Percentiles rank a stretch among this genome's conserved stretches.
phyloP scores from a whole-genome alignment of 2,329 filamentous ascomycete genomes.

The Microdochium trichocladiopsis region DNA sequence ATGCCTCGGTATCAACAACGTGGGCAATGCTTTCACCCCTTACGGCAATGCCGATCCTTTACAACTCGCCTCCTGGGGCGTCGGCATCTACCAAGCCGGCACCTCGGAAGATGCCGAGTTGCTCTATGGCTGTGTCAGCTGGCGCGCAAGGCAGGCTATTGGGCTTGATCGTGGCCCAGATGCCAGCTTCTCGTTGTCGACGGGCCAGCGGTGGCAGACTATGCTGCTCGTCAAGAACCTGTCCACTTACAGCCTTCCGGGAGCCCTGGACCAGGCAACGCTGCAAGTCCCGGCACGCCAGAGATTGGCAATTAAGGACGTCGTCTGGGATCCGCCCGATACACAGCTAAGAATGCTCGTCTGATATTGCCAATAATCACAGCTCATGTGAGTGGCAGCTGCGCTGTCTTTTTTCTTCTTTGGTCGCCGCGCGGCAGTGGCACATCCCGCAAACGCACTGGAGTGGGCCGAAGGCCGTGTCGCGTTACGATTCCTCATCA shows the following conservation, averaged over 20 bases:
- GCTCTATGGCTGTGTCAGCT: conserved; percentile 37
- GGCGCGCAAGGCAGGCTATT: conserved; percentile 24
- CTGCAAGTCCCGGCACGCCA: conserved; percentile 16
- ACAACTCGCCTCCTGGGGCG: conserved; percentile 51
- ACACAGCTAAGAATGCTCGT: conserved; percentile 14
- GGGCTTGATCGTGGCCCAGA: conserved; percentile 11
- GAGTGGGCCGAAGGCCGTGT: no score
- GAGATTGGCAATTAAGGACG: conserved; percentile 21
- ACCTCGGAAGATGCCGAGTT: conserved; percentile 50
- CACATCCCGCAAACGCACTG: no score
- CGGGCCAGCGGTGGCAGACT: conserved; percentile 11
- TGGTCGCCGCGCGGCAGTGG: no score
- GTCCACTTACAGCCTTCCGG: conserved; percentile 11
- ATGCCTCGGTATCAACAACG: conserved; percentile 62
- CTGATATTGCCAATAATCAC: no score
- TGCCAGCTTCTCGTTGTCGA: conserved; percentile 5
- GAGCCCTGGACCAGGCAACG: conserved; percentile 2
- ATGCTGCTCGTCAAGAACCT: conserved; percentile 20
- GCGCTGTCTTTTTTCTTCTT: no score
- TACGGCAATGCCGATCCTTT: conserved; percentile 62
- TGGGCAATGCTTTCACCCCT: conserved; percentile 70
- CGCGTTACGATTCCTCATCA: no score
- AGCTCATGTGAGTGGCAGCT: no score
- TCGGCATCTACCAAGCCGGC: conserved; percentile 62
- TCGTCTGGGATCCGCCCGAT: conserved; percentile 31